These are phyloP conservation scores for Lentinula guzmanii DNA, from an alignment of 768 basidiomycete species.

Conservation along the genomic window DNA sequence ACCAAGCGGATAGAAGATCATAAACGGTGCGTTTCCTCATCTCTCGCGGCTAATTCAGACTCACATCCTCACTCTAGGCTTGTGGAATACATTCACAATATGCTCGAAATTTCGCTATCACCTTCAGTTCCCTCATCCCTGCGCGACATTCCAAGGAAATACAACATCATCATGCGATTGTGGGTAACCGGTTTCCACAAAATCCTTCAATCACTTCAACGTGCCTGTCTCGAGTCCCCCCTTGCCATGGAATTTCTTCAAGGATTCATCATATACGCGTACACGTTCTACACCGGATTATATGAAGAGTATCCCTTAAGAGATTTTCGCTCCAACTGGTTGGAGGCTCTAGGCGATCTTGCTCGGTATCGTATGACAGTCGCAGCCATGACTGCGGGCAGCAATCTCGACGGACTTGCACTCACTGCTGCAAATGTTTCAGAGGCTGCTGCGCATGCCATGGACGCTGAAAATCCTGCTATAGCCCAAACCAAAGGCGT, in stretches of 20 bases:
- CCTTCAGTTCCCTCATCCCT: conserved; percentile 85
- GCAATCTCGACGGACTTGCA: conserved; percentile 30
- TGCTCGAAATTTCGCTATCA: conserved; percentile 80
- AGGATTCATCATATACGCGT: conserved; percentile 93
- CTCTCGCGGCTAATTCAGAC: conserved; percentile 7
- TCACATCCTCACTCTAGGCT: conserved; percentile 42
- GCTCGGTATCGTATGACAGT: conserved; percentile 94
- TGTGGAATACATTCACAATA: conserved; percentile 84
- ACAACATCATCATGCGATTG: conserved; percentile 90
- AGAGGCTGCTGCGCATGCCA: conserved; percentile 29
- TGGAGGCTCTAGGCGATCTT: conserved; percentile 95
- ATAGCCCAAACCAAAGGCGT: conserved; percentile 31
- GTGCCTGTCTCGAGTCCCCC: conserved; percentile 63
- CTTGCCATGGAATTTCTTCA: conserved; percentile 87
- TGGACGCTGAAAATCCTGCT: conserved; percentile 11
- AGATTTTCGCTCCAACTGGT: conserved; percentile 78
- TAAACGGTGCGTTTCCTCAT: conserved; percentile 59
- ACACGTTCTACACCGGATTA: conserved; percentile 87
- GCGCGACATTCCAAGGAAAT: conserved; percentile 85
- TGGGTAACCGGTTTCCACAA: conserved; percentile 93
- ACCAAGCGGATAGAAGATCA: conserved; percentile 68
- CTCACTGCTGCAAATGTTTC: conserved; percentile 56
- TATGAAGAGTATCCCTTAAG: conserved; percentile 73
- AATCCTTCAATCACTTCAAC: conserved; percentile 84
- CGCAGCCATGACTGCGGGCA: conserved; percentile 71